These are phyloP conservation scores for Sarocladiaceae sp. DNA, from an alignment of 2,329 filamentous ascomycete species.

Conservation along the genomic window DNA sequence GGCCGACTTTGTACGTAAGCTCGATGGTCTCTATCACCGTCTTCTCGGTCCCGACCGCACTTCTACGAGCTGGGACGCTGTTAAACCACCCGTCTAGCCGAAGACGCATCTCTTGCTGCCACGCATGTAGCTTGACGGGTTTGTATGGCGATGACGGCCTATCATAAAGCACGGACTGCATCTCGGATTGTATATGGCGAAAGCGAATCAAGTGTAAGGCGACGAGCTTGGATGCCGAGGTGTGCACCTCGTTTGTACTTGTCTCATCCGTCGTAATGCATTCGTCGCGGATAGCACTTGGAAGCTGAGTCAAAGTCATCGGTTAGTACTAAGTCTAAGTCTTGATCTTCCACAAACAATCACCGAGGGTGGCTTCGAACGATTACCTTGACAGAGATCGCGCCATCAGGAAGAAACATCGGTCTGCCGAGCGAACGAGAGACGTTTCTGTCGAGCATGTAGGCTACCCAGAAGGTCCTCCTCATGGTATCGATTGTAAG, in stretches of 20 bases:
- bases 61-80: background rate
- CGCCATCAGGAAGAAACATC: background rate
- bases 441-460: background rate
- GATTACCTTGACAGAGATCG: background rate
- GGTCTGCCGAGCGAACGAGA: background rate
- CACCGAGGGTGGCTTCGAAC: too few relatives aligned
- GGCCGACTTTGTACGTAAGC: background rate
- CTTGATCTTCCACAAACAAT: too few relatives aligned
- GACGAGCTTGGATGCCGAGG: background rate
- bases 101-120: background rate
- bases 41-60: background rate
- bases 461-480: conserved; percentile 1
- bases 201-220: background rate
- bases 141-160: background rate
- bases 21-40: background rate
- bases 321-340: too few relatives aligned
- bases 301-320: too few relatives aligned
- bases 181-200: conserved; percentile 1
- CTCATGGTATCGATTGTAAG: conserved; percentile 5
- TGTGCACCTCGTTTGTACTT: background rate
- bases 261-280: background rate
- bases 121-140: background rate
- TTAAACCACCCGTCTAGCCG: background rate
- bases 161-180: background rate
- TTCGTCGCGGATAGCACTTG: background rate